phyloP scores from a whole-genome alignment of 164 flowering plant genomes.

The Litsea cubeba region DNA sequence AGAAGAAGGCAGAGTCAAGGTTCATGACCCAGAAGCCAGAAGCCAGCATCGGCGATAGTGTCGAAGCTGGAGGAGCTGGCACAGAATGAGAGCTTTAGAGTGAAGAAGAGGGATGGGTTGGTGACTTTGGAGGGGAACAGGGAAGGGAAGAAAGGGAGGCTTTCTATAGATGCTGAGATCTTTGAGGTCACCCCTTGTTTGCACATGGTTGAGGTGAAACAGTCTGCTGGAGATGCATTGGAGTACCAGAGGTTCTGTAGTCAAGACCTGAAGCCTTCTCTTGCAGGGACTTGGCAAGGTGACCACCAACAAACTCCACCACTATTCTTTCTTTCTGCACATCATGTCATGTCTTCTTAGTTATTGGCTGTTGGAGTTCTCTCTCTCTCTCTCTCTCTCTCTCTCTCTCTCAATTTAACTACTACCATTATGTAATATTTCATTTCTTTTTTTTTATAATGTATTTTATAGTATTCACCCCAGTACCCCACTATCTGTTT shows the following conservation, averaged over 20 bases:
- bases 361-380: no score
- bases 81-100: conserved; percentile 23
- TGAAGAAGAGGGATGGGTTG: conserved; percentile 34
- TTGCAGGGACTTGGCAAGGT: conserved; percentile 38
- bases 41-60: conserved; percentile 32
- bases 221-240: conserved; percentile 34
- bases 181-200: conserved; percentile 39
- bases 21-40: conserved; percentile 26
- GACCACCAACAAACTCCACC: conserved; percentile 4
- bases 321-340: background rate
- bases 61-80: conserved; percentile 44
- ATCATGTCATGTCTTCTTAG: no score
- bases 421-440: no score
- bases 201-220: conserved; percentile 41
- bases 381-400: no score
- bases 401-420: no score
- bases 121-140: conserved; percentile 30
- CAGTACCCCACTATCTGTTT: no score
- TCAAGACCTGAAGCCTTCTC: conserved; percentile 36
- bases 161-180: conserved; percentile 43
- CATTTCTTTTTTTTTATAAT: no score
- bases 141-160: conserved; percentile 39
- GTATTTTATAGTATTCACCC: no score
- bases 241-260: conserved; percentile 38
- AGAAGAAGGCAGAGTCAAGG: conserved; percentile 20